phyloP scores from a whole-genome alignment of 2,329 filamentous ascomycete species.

The Pseudogymnoascus sp. region DNA sequence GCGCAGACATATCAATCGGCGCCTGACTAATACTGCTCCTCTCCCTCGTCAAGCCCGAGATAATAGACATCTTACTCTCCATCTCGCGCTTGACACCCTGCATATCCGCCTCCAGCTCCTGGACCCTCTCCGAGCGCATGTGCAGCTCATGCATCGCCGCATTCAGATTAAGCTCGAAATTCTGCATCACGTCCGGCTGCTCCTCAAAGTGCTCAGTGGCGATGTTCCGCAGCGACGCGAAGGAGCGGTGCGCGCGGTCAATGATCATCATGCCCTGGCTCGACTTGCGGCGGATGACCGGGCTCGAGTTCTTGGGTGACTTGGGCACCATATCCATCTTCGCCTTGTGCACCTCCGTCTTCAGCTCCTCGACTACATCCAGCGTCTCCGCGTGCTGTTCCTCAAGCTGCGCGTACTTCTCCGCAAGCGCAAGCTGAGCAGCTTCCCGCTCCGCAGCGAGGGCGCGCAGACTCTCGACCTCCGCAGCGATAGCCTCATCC shows the following conservation, averaged over 20 bases:
- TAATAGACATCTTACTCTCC: conserved; percentile 93
- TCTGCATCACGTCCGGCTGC: conserved; percentile 78
- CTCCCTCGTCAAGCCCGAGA: conserved; percentile 87
- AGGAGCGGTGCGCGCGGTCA: conserved; percentile 85
- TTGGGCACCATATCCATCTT: conserved; percentile 44
- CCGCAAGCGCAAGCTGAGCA: conserved; percentile 62
- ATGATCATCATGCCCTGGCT: conserved; percentile 82
- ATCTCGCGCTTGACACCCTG: conserved; percentile 84
- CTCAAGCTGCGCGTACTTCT: conserved; percentile 78
- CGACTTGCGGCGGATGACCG: conserved; percentile 87
- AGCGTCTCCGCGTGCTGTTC: conserved; percentile 73
- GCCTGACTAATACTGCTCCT: conserved; percentile 76
- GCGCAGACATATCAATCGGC: conserved; percentile 84
- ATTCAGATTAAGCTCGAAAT: conserved; percentile 86
- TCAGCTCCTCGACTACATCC: conserved; percentile 83
- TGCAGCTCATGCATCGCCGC: conserved; percentile 90
- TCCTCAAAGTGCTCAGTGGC: conserved; percentile 78
- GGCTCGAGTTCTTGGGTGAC: conserved; percentile 48
- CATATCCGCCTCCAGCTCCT: conserved; percentile 81
- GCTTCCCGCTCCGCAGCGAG: conserved; percentile 71
- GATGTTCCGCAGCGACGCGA: conserved; percentile 82
- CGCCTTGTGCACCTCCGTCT: conserved; percentile 75
- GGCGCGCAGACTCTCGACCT: conserved; percentile 63
- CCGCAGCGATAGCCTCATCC: conserved; percentile 46
- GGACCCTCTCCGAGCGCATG: conserved; percentile 76